Conservation (phyloP, 306 rosid genomes). For the Fagus crenata region DNA sequence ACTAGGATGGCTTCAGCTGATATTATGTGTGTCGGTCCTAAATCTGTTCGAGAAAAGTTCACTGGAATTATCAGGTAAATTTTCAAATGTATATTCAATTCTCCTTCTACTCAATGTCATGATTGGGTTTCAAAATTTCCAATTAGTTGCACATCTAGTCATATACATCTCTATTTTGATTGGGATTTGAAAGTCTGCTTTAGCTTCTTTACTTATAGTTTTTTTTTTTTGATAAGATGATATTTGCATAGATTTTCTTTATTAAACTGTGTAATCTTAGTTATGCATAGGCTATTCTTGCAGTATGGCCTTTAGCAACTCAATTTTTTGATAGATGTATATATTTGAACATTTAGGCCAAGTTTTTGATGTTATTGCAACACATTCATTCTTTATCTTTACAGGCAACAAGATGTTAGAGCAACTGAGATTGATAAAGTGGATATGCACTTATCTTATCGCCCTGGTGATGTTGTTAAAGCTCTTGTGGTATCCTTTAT, state of each 20-base stretch:
- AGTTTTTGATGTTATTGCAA: constrained; percentile 1
- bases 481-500: constrained; percentile 75
- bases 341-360: background rate
- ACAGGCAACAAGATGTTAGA: constrained; percentile 94
- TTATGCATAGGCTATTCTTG: background rate
- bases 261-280: background rate
- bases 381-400: constrained; percentile 22
- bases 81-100: no score
- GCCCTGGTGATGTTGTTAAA: constrained; percentile 72
- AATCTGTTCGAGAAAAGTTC: constrained; percentile 78
- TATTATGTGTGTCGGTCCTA: constrained; percentile 85
- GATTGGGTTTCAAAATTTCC: no score
- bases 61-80: constrained; percentile 71
- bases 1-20: constrained; percentile 69
- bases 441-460: constrained; percentile 76
- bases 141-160: no score
- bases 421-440: constrained; percentile 97
- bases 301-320: background rate
- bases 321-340: background rate
- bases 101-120: no score
- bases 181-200: background rate
- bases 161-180: no score
- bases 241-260: no score
- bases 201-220: background rate
- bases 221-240: no score